A percentile compares a stretch with the other conserved stretches of the same genome.
These are phyloP conservation scores for Deinandra increscens DNA, from an alignment of 129 eudicot genomes.

Conservation along the genomic window DNA sequence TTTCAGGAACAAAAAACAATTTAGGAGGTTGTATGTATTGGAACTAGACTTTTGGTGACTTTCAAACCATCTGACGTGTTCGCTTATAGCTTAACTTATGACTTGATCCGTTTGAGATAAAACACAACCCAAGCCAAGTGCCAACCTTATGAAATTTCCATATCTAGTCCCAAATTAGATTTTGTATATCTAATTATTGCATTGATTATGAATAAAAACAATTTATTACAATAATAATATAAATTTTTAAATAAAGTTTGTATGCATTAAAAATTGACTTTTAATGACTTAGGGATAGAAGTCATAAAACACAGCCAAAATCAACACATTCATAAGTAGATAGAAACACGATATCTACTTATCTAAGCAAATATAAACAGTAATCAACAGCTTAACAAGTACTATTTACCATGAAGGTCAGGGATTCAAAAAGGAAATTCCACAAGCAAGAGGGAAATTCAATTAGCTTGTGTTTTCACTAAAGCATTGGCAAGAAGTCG, in stretches of 20 bases:
- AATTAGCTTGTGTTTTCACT: too few relatives aligned
- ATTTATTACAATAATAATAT: too few relatives aligned
- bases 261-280: too few relatives aligned
- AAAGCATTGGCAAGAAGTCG: too few relatives aligned
- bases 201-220: too few relatives aligned
- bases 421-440: constrained; percentile 68
- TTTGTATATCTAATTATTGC: too few relatives aligned
- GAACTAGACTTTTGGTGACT: not conserved
- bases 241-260: too few relatives aligned
- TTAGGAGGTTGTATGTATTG: not conserved
- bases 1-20: too few relatives aligned
- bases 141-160: not conserved
- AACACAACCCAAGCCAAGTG: not conserved
- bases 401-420: constrained; percentile 38
- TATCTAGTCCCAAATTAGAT: too few relatives aligned
- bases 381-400: not conserved
- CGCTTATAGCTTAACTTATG: not conserved
- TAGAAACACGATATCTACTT: not conserved
- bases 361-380: not conserved
- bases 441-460: constrained; percentile 57
- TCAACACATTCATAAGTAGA: not conserved
- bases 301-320: not conserved
- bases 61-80: not conserved
- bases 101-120: not conserved
- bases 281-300: too few relatives aligned